Evolutionary conservation across 768 basidiomycete genomes (phyloP).

Genomic region (Chiua virens): DNA sequence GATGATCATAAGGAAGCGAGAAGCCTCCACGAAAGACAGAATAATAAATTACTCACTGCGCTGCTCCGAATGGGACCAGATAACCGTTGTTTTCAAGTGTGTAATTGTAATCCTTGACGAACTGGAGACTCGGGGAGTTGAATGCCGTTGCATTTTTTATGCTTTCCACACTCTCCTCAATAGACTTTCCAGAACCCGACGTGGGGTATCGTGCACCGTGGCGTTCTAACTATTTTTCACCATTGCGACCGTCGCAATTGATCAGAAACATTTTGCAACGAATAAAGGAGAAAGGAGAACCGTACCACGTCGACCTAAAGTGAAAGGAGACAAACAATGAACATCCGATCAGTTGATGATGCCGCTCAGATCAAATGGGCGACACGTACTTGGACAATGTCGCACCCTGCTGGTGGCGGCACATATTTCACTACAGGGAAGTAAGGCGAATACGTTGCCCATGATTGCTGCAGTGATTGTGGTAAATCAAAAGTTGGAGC

Average conservation of each 20-base stretch:
- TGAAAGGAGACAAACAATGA: too few species aligned
- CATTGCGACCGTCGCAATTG: too few species aligned
- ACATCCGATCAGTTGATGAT: too few species aligned
- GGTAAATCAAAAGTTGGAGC: constrained; percentile 8
- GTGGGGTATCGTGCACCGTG: constrained; percentile 80
- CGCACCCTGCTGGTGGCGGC: constrained; percentile 45
- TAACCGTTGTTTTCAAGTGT: constrained; percentile 54
- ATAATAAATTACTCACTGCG: constrained; percentile 57
- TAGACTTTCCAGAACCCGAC: constrained; percentile 37
- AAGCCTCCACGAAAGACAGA: constrained; percentile 39
- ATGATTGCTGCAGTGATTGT: constrained; percentile 30
- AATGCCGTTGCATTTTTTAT: not conserved
- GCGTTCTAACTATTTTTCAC: constrained; percentile 55
- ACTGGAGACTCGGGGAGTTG: too few species aligned
- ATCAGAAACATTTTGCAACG: too few species aligned
- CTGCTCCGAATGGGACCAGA: constrained; percentile 64
- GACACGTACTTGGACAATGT: constrained; percentile 50
- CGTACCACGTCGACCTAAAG: constrained; percentile 21
- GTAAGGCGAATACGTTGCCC: constrained; percentile 63
- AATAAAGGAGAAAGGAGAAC: too few species aligned
- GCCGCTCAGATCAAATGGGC: too few species aligned
- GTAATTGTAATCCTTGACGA: constrained; percentile 43
- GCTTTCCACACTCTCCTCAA: constrained; percentile 49
- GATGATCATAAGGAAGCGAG: too few species aligned
- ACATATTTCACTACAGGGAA: constrained; percentile 45